Conservation (phyloP, 257 asterid genomes). For the Primulina eburnea region DNA sequence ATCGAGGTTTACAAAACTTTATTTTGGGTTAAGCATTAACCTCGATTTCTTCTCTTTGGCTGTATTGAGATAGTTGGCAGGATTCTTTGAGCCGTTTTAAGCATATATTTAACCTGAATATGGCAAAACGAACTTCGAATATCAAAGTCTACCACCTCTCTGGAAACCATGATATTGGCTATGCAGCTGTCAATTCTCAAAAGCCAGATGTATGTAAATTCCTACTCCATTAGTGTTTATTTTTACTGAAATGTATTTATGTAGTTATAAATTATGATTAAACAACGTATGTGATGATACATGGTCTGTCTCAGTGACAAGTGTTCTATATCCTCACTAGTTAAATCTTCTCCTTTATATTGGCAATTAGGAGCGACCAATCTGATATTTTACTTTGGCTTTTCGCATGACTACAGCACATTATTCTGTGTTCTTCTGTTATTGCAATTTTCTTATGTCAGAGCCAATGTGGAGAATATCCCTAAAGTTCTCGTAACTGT, state of each 20-base stretch:
- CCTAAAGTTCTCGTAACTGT: no score
- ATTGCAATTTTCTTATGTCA: no score
- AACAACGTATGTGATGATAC: background rate
- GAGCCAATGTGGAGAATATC: no score
- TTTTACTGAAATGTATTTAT: background rate
- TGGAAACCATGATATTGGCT: constrained; percentile 94
- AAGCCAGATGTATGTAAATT: constrained; percentile 57
- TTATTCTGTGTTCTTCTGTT: no score
- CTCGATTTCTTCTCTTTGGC: background rate
- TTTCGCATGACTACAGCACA: no score
- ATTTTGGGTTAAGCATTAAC: constrained; percentile 1
- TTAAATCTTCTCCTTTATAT: no score
- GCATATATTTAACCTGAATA: constrained; percentile 77
- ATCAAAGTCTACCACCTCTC: constrained; percentile 53
- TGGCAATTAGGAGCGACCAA: no score
- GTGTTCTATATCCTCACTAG: no score
- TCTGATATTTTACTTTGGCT: no score
- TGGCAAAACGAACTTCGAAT: constrained; percentile 52
- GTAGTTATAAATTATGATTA: background rate
- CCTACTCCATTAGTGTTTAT: constrained; percentile 9
- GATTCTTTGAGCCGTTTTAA: constrained; percentile 82
- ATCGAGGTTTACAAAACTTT: constrained; percentile 10
- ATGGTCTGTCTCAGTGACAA: background rate
- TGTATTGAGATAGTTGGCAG: constrained; percentile 63
- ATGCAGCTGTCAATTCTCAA: constrained; percentile 57